Evolutionary conservation across 2,329 filamentous ascomycete genomes (phyloP), one percentile per base, ranked within the genome.

Genomic region (Karstenula rhodostoma): DNA sequence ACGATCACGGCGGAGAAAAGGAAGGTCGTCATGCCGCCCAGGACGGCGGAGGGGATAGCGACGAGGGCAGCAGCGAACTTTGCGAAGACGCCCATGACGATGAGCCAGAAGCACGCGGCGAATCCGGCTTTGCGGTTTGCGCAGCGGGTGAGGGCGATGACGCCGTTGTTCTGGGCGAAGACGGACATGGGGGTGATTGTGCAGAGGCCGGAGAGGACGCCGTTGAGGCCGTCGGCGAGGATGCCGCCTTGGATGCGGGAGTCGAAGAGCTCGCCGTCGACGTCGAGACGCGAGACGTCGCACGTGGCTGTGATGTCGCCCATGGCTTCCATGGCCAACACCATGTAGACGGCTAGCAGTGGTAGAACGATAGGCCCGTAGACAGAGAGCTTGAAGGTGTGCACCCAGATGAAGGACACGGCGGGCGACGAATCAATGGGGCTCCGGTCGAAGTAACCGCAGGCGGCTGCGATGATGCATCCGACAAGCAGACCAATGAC

Each of bases 101-200:
- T 78, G 12, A 95, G 84, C 81, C 93, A 93, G 70, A 90, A 83
- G 74, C 87, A 93, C 73, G 89, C 90, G 51, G 89, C 90, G 74
- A 93, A 93, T 4, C 92, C 92, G 5, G 91, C 92, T 49, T 88
- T 90, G 56, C 92, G 87, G 75, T 93, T 94, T 0, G 92, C 92
- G 74, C 91, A 94, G 17, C 91, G 86, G 0, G 92, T 95, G 47
- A 95, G 82, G 0, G 91, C 90, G 62, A 95, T 94, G 54, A 94
- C 90, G 37, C 91, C 91, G 74, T 94, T 94, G 80, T 94, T 94
- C 76, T 94, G 91, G 0, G 91, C 91, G 67, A 94, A 94, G 0
- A 89, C 90, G 1, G 87, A 89, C 86, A 94, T 91, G 32, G 91
- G 91, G 0, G 90, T 91, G 67, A 92, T 91, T 50, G 91, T 94